Evolutionary conservation across 2,329 filamentous ascomycete species (phyloP).

Genomic region (Neofusicoccum umdonicola): DNA sequence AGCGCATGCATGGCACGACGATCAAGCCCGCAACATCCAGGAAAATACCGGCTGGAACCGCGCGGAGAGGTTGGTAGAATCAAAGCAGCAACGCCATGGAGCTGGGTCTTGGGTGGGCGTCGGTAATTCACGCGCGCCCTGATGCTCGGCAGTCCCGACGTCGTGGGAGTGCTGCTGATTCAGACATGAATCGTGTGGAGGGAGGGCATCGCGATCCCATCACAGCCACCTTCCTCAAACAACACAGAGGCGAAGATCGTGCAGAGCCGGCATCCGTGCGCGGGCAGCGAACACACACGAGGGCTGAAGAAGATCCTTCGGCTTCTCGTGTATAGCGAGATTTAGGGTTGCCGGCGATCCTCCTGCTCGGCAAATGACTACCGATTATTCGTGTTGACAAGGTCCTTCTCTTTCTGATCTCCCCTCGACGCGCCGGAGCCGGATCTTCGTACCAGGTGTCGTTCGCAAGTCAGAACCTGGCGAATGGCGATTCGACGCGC

Average conservation of each 20-base stretch:
- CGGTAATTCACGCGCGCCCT: too few relatives aligned
- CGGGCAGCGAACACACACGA: not conserved
- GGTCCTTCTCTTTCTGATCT: not conserved
- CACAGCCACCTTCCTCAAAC: not conserved
- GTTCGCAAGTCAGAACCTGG: not conserved
- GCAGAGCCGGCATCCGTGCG: not conserved
- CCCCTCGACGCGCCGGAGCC: not conserved
- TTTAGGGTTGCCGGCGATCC: conserved; percentile 1
- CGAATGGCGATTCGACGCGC: not conserved
- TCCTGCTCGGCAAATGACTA: conserved; percentile 3
- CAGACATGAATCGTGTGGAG: not conserved
- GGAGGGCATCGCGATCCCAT: not conserved
- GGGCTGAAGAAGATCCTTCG: not conserved
- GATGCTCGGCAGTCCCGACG: not conserved
- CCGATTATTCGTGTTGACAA: not conserved
- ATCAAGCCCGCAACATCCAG: not conserved
- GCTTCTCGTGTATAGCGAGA: not conserved
- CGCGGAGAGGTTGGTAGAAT: not conserved
- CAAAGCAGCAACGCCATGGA: too few relatives aligned
- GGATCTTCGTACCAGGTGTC: not conserved
- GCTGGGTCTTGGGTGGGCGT: too few relatives aligned
- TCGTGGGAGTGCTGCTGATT: not conserved
- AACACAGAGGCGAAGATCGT: not conserved
- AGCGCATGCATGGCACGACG: not conserved
- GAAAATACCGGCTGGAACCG: not conserved